Percentiles rank a stretch among this genome's conserved stretches.
These are phyloP conservation scores for Vigna hirtella DNA, from an alignment of 306 rosid species.

Conservation along the genomic window DNA sequence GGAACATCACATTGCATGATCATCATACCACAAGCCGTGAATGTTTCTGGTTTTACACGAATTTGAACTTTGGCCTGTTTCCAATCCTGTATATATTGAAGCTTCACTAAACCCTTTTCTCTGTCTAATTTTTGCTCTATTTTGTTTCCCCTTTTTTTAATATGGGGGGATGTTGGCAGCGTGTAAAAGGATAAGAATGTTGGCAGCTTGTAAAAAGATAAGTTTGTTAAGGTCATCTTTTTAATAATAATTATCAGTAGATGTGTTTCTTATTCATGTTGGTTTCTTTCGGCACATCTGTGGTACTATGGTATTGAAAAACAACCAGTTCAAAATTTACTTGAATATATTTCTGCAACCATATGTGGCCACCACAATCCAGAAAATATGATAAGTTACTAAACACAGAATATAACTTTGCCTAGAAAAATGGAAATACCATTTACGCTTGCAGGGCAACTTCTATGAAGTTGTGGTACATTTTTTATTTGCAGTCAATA, in stretches of 20 bases:
- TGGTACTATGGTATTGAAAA: constrained; percentile 1
- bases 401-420: constrained; percentile 2
- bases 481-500: constrained; percentile 29
- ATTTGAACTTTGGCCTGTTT: constrained; percentile 6
- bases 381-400: constrained; percentile 3
- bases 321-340: not conserved
- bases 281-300: constrained; percentile 14
- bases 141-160: constrained; percentile 39
- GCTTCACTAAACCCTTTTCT: constrained; percentile 25
- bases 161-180: constrained; percentile 47
- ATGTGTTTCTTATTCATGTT: constrained; percentile 35
- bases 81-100: constrained; percentile 37
- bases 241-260: constrained; percentile 38
- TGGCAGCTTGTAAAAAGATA: constrained; percentile 52
- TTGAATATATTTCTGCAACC: constrained; percentile 7
- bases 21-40: constrained; percentile 1
- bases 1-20: constrained; percentile 24
- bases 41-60: constrained; percentile 31
- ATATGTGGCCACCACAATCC: not conserved
- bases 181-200: constrained; percentile 52
- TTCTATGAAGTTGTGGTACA: constrained; percentile 7
- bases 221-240: constrained; percentile 31
- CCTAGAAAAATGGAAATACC: constrained; percentile 13
- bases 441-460: constrained; percentile 16
- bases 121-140: constrained; percentile 37